Conservation (phyloP, 352 stramenopile species). For the Peronosclerospora sorghi region DNA sequence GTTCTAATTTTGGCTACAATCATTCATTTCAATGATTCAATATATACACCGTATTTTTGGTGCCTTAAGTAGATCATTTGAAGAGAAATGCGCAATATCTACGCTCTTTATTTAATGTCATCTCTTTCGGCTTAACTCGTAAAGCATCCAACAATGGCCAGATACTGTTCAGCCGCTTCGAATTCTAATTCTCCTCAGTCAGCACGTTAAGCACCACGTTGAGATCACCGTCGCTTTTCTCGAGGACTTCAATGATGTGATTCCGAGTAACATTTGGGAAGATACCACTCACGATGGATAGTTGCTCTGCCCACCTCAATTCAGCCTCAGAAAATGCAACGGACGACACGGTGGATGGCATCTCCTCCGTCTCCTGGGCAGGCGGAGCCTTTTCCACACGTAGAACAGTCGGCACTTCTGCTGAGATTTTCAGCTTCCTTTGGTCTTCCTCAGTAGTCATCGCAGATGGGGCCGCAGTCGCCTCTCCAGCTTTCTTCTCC, state of each 20-base stretch:
- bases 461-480: constrained; percentile 6
- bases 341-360: constrained; percentile 11
- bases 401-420: constrained; percentile 1
- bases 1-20: no score
- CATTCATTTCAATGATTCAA: no score
- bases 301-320: constrained; percentile 61
- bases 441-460: constrained; percentile 5
- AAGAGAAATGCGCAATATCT: no score
- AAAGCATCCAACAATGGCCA: no score
- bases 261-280: constrained; percentile 41
- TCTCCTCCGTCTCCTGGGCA: constrained; percentile 18
- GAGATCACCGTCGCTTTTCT: constrained; percentile 53
- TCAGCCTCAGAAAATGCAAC: constrained; percentile 48
- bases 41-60: no score
- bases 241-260: constrained; percentile 44
- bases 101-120: no score
- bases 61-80: no score
- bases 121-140: no score
- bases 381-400: constrained; percentile 6
- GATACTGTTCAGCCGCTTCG: no score
- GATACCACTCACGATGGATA: constrained; percentile 50
- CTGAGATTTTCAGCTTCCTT: not conserved
- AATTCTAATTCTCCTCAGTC: constrained; percentile 38
- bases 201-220: constrained; percentile 67
- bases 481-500: constrained; percentile 34